phyloP scores from a whole-genome alignment of 345 rosid genomes.

The Aquilaria sinensis region DNA sequence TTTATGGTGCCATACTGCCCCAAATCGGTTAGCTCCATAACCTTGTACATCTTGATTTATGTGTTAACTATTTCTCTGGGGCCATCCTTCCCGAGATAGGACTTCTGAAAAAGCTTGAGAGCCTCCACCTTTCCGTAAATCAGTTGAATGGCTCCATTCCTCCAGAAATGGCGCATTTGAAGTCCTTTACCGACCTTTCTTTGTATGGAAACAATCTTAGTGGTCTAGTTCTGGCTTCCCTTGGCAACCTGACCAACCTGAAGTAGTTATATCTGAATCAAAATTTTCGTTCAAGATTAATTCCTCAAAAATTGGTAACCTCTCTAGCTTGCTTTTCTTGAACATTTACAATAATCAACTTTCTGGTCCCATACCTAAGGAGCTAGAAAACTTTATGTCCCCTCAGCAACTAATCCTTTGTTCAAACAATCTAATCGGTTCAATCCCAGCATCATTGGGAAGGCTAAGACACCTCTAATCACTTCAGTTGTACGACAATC shows the following conservation, averaged over 20 bases:
- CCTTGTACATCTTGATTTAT: constrained; percentile 13
- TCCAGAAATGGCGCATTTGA: not conserved
- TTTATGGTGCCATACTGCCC: too few species aligned
- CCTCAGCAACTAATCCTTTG: too few species aligned
- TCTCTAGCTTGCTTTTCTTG: constrained; percentile 9
- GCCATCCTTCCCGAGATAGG: constrained; percentile 20
- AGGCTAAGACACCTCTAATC: too few species aligned
- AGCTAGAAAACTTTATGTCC: not conserved
- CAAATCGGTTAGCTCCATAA: too few species aligned
- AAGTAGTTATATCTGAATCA: too few species aligned
- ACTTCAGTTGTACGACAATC: too few species aligned
- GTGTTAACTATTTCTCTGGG: constrained; percentile 11
- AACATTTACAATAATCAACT: constrained; percentile 12
- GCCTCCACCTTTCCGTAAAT: constrained; percentile 9
- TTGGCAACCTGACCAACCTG: not conserved
- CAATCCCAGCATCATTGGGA: too few species aligned
- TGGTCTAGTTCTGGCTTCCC: constrained; percentile 10
- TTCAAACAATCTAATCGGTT: not conserved
- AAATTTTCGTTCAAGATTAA: constrained; percentile 14
- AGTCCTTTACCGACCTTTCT: not conserved
- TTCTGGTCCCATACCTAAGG: constrained; percentile 17
- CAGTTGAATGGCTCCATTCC: constrained; percentile 11
- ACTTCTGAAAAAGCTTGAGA: constrained; percentile 9
- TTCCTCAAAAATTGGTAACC: constrained; percentile 17
- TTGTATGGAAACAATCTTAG: constrained; percentile 1